Conservation (phyloP, 305 asterid species). For the Euphrasia arctica region DNA sequence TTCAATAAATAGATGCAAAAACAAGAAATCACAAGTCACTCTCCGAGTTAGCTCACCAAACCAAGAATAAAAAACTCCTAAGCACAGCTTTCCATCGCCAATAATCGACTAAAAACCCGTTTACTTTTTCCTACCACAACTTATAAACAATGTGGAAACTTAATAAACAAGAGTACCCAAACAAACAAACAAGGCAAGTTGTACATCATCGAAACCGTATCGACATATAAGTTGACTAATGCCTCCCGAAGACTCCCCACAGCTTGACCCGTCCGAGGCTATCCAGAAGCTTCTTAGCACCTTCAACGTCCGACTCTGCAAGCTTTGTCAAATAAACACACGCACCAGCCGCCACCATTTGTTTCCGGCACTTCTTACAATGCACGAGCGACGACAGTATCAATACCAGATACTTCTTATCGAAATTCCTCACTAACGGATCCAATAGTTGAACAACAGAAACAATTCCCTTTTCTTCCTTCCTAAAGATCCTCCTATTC, state of each 20-base stretch:
- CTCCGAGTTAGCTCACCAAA: no score
- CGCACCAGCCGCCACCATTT: constrained; percentile 66
- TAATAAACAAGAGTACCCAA: no score
- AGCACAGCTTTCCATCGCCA: no score
- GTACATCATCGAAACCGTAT: no score
- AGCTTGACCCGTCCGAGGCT: constrained; percentile 54
- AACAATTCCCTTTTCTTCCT: constrained; percentile 67
- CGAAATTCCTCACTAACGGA: constrained; percentile 45
- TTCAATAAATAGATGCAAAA: no score
- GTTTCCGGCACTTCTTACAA: constrained; percentile 70
- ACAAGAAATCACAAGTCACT: no score
- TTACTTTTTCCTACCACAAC: no score
- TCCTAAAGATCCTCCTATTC: constrained; percentile 59
- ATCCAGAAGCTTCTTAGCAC: constrained; percentile 76
- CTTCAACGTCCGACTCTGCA: constrained; percentile 61
- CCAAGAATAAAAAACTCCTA: no score
- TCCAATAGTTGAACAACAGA: constrained; percentile 56
- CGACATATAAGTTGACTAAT: constrained; percentile 17
- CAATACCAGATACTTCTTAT: constrained; percentile 44
- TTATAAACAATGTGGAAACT: no score
- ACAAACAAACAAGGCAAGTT: no score
- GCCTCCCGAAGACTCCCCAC: constrained; percentile 71
- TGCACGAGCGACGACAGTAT: constrained; percentile 49
- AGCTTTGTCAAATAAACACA: constrained; percentile 59
- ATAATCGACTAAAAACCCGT: no score